These are phyloP conservation scores for Kwoniella botswanensis DNA, from an alignment of 768 basidiomycete species.

Conservation along the genomic window DNA sequence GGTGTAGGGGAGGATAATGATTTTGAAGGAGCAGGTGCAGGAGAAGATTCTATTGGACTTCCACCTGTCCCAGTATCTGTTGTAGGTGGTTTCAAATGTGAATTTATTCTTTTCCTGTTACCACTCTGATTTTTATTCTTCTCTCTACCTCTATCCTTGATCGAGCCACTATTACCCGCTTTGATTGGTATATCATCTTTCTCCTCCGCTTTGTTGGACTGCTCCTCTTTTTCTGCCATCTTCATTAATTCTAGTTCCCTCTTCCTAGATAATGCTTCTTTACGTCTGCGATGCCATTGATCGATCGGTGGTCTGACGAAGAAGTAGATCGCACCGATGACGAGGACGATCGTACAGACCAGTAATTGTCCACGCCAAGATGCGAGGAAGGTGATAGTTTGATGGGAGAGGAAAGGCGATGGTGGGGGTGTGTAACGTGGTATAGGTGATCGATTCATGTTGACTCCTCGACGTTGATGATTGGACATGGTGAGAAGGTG, in stretches of 20 bases:
- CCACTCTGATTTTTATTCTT: conserved; percentile 25
- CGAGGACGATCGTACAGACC: conserved; percentile 42
- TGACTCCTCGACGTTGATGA: conserved; percentile 7
- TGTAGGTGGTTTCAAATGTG: conserved; percentile 14
- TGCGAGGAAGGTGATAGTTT: conserved; percentile 46
- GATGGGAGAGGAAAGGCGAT: conserved; percentile 33
- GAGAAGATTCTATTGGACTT: conserved; percentile 27
- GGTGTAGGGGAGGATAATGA: not conserved
- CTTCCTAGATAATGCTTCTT: conserved; percentile 28
- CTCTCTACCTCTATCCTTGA: conserved; percentile 28
- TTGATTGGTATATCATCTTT: conserved; percentile 7
- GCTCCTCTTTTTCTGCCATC: conserved; percentile 31
- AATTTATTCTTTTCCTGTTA: conserved; percentile 27
- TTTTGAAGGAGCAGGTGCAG: conserved; percentile 9
- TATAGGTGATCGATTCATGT: conserved; percentile 1
- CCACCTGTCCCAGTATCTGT: not conserved
- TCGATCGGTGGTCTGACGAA: conserved; percentile 40
- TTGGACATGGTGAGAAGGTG: conserved; percentile 5
- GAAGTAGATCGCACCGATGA: conserved; percentile 45
- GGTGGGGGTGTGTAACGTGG: conserved; percentile 14
- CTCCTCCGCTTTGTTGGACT: conserved; percentile 9
- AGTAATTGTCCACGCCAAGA: conserved; percentile 54
- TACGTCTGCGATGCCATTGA: conserved; percentile 21
- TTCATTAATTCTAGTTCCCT: conserved; percentile 36
- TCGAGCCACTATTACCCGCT: not conserved